A percentile compares a stretch with the other conserved stretches of the same genome.
These are phyloP conservation scores for Cladorrhinum sp. DNA, from an alignment of 2,329 filamentous ascomycete genomes.

Conservation along the genomic window DNA sequence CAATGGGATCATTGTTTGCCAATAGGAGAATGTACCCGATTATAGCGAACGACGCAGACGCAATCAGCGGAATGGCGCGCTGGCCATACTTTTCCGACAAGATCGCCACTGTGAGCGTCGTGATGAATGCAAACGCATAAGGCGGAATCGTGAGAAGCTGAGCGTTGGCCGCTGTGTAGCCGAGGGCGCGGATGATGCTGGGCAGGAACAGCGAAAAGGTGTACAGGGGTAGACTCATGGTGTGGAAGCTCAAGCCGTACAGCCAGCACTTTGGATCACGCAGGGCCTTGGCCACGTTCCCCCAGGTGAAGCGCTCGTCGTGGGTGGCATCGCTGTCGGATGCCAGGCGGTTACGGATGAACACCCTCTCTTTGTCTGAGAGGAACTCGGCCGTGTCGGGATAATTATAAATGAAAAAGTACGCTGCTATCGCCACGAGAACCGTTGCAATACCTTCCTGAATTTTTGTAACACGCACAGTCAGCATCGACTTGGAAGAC, in stretches of 20 bases:
- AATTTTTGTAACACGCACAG: background rate
- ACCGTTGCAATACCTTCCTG: slow-evolving; percentile 56
- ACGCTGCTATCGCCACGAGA: slow-evolving; percentile 46
- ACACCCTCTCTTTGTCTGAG: slow-evolving; percentile 50
- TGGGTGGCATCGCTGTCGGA: slow-evolving; percentile 68
- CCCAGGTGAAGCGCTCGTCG: slow-evolving; percentile 67
- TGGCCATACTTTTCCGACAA: slow-evolving; percentile 56
- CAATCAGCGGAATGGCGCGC: slow-evolving; percentile 63
- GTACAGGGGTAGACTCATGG: slow-evolving; percentile 63
- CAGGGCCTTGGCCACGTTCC: slow-evolving; percentile 59
- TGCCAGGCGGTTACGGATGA: slow-evolving; percentile 60
- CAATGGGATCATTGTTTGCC: slow-evolving; percentile 43
- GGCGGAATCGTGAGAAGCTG: slow-evolving; percentile 62
- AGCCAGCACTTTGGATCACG: slow-evolving; percentile 70
- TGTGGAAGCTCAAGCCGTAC: slow-evolving; percentile 69
- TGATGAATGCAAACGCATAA: slow-evolving; percentile 59
- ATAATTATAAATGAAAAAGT: slow-evolving; percentile 66
- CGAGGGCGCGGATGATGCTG: slow-evolving; percentile 53
- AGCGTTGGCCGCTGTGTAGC: slow-evolving; percentile 51
- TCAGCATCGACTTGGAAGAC: background rate
- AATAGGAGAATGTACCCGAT: slow-evolving; percentile 63
- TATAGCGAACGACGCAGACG: slow-evolving; percentile 52
- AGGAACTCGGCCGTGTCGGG: slow-evolving; percentile 59
- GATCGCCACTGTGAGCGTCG: slow-evolving; percentile 57
- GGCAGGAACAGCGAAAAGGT: slow-evolving; percentile 55